Evolutionary conservation across 805 yeast genomes (phyloP).

Genomic region (Hyphopichia homilentoma): DNA sequence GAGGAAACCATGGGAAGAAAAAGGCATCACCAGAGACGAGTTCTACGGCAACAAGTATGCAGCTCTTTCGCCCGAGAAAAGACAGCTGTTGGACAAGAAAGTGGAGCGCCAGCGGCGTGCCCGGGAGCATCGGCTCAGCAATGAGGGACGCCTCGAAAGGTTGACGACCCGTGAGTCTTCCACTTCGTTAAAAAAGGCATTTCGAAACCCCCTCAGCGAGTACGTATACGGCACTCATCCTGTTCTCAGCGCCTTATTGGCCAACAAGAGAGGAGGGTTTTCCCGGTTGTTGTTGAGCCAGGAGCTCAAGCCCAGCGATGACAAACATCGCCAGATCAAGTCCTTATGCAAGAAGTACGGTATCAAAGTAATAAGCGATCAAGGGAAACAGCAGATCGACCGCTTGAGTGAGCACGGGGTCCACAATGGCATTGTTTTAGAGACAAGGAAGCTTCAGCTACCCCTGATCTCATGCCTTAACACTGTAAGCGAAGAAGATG

Average conservation of each 20-base stretch:
- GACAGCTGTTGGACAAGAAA: conserved; percentile 23
- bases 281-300: conserved; percentile 42
- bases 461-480: conserved; percentile 15
- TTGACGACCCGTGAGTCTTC: not conserved
- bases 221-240: conserved; percentile 75
- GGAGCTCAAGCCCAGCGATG: conserved; percentile 24
- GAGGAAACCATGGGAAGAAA: conserved; percentile 34
- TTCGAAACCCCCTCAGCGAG: conserved; percentile 52
- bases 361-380: conserved; percentile 31
- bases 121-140: conserved; percentile 19
- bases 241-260: conserved; percentile 64
- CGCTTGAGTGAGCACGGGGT: conserved; percentile 61
- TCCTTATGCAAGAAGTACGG: conserved; percentile 43
- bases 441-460: conserved; percentile 51
- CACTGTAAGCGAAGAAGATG: conserved; percentile 23
- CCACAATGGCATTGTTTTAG: conserved; percentile 77
- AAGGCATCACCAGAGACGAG: conserved; percentile 34
- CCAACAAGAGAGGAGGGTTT: conserved; percentile 51
- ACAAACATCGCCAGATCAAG: conserved; percentile 39
- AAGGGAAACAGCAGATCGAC: conserved; percentile 53
- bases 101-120: conserved; percentile 28
- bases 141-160: conserved; percentile 8
- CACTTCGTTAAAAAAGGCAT: conserved; percentile 4
- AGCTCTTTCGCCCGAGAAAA: conserved; percentile 20
- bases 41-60: conserved; percentile 36